These are phyloP conservation scores for Claviceps monticola DNA, from an alignment of 2,329 filamentous ascomycete species.

Conservation along the genomic window DNA sequence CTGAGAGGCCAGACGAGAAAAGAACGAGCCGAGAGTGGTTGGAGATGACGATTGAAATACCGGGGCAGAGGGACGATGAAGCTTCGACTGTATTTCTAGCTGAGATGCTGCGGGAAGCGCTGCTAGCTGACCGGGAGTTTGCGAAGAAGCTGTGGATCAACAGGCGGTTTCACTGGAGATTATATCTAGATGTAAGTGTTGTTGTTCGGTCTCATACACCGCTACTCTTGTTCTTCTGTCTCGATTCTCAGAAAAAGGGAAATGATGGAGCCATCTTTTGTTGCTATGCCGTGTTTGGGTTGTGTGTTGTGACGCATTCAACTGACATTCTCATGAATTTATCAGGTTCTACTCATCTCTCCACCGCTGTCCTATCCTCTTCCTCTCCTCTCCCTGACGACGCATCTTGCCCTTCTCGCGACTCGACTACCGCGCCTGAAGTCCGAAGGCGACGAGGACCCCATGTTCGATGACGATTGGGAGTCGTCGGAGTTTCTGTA, in stretches of 20 bases:
- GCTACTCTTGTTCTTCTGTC: background rate
- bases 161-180: constrained; percentile 83
- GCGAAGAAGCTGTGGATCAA: constrained; percentile 73
- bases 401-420: constrained; percentile 80
- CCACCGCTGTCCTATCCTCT: constrained; percentile 85
- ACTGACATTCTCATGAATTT: too few species aligned
- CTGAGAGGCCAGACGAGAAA: constrained; percentile 25
- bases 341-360: constrained; percentile 80
- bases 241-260: background rate
- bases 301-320: background rate
- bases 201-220: background rate
- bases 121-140: constrained; percentile 60
- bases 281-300: background rate
- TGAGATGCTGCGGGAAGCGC: constrained; percentile 76
- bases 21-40: constrained; percentile 58
- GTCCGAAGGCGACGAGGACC: constrained; percentile 87
- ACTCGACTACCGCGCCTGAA: constrained; percentile 73
- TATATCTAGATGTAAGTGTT: constrained; percentile 75
- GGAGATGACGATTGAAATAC: constrained; percentile 83
- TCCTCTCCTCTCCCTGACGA: constrained; percentile 81
- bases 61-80: constrained; percentile 83
- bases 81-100: constrained; percentile 73
- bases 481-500: constrained; percentile 69
- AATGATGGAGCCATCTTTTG: background rate
- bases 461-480: constrained; percentile 98